A percentile compares a stretch with the other conserved stretches of the same genome.
phyloP scores from a whole-genome alignment of 2,329 filamentous ascomycete species.

The Colletotrichum musae region DNA sequence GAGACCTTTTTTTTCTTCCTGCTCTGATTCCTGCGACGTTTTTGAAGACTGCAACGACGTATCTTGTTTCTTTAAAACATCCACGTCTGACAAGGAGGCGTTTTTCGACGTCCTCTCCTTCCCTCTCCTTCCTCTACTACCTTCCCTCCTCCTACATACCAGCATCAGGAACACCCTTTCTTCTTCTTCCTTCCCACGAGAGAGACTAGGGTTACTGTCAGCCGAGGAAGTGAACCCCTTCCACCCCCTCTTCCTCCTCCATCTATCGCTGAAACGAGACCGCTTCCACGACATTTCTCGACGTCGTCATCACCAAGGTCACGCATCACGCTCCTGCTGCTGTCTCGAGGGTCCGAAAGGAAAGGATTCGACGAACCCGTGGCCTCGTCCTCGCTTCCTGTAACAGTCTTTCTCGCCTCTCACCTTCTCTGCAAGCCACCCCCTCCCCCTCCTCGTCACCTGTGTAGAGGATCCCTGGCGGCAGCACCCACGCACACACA shows the following conservation, averaged over 20 bases:
- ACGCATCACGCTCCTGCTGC: not conserved
- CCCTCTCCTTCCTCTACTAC: conserved; percentile 18
- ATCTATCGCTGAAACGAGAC: conserved; percentile 30
- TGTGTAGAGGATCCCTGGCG: not conserved
- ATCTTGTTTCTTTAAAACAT: conserved; percentile 36
- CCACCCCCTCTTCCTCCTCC: not conserved
- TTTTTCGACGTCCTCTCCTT: conserved; percentile 5
- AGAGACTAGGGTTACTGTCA: too few relatives aligned
- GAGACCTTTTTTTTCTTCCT: not conserved
- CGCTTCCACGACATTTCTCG: conserved; percentile 25
- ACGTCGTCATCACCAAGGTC: not conserved
- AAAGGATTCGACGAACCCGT: not conserved
- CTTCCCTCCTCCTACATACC: not conserved
- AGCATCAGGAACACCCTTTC: not conserved
- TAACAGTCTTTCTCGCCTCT: conserved; percentile 19
- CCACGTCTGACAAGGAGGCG: conserved; percentile 39
- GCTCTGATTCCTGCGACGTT: too few relatives aligned
- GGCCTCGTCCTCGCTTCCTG: conserved; percentile 38
- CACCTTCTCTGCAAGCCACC: not conserved
- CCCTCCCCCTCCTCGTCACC: not conserved
- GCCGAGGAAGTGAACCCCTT: not conserved
- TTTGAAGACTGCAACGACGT: not conserved
- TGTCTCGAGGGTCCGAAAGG: not conserved
- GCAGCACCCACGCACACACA: too few relatives aligned
- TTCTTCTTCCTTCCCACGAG: not conserved